Conservation (phyloP, 2,329 filamentous ascomycete genomes). For the Paracorniculantispora psalliotae region DNA sequence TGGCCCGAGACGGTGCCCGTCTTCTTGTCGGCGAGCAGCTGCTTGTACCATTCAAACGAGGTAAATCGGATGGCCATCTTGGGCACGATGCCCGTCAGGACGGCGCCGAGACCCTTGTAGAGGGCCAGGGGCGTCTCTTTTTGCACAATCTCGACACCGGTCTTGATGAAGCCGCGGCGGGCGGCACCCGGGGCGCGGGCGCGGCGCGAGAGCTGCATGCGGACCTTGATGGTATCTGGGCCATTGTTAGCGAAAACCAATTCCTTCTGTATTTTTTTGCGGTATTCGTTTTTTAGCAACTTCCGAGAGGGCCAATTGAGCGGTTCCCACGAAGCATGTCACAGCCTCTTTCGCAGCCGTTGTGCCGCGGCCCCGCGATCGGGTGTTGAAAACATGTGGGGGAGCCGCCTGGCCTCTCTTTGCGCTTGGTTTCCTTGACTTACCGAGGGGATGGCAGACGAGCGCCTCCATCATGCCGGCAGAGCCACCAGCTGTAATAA, state of each 20-base stretch:
- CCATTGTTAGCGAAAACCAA: constrained; percentile 9
- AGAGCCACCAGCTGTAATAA: constrained; percentile 73
- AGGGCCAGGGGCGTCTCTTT: constrained; percentile 88
- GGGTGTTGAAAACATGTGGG: background rate
- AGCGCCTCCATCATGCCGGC: constrained; percentile 99
- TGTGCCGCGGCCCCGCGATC: constrained; percentile 8
- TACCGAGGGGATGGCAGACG: constrained; percentile 88
- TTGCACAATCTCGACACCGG: constrained; percentile 79
- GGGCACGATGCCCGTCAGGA: constrained; percentile 91
- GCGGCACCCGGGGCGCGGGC: constrained; percentile 78
- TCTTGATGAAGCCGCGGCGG: constrained; percentile 80
- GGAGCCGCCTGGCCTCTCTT: constrained; percentile 6
- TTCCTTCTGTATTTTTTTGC: constrained; percentile 1
- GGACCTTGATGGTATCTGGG: constrained; percentile 92
- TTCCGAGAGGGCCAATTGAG: background rate
- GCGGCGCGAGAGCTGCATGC: constrained; percentile 94
- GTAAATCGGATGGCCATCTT: constrained; percentile 99
- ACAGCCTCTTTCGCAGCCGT: background rate
- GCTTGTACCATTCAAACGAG: constrained; percentile 94
- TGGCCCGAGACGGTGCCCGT: constrained; percentile 64
- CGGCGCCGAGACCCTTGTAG: constrained; percentile 97
- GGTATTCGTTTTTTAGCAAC: constrained; percentile 1
- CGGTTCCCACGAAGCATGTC: background rate
- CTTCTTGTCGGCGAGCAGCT: constrained; percentile 63
- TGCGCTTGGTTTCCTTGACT: constrained; percentile 21